Base-by-base conservation (phyloP, 345 rosid genomes). In the Hypericum androsaemum region DNA sequence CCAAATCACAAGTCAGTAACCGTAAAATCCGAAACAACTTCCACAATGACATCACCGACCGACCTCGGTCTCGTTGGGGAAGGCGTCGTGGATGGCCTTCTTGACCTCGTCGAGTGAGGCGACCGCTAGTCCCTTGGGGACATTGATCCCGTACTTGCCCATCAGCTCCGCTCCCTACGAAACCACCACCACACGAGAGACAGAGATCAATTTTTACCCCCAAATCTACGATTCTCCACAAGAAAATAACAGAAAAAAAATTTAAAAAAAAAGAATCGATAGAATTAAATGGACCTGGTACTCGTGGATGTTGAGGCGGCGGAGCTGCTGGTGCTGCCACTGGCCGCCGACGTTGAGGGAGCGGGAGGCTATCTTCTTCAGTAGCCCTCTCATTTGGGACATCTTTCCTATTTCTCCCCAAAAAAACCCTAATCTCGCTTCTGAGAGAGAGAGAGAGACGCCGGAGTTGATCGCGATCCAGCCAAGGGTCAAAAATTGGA, bases 221-320 rank as follows among this genome's bases (percentile, higher is more conserved):
- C n/a, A n/a, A 22, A 22, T 22, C 32, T 1, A 22, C 32, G 32
- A 22, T 22, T 4, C 32, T 1, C 32, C 32, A 22, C 32, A 1
- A 1, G 32, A 22, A 22, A 2, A 40, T 14, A 41, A 3, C 3
- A 12, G 13, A 15, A 3, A 37, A 39, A 43, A 4, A 48, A 6
- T n/a, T n/a, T n/a, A 7, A 12, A 7, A 22, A 22, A 22, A 22
- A 22, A 22, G 32, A 22, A 22, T 22, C 32, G 32, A 22, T 22
- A 4, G 4, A 22, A 11, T 12, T 11, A 14, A 15, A 15, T 7
- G 6, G 14, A 88, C 98, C 98, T 88, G 97, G 67, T 81, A 86
- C 64, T 94, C 97, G 69, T 88, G 97, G 80, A 94, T 73, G 72
- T 94, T 94, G 71, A 94, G 95, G 63, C 87, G 95, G 54, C 99